Conservation (phyloP, 495 filamentous ascomycete genomes). For the Neurospora africana region DNA sequence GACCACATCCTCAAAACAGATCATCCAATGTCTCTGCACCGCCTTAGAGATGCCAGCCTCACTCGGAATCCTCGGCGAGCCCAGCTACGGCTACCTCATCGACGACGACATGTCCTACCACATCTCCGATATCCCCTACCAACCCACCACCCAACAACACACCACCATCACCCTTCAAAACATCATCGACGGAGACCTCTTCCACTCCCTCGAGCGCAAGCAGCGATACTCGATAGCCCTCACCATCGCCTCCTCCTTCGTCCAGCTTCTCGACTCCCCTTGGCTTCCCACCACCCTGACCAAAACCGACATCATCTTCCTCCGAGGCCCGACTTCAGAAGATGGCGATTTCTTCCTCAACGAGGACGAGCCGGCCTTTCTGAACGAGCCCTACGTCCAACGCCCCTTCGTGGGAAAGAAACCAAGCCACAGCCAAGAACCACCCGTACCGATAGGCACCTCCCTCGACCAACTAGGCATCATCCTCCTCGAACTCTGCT, state of each 20-base stretch:
- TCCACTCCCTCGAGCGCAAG: constrained; percentile 1
- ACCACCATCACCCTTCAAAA: constrained; percentile 8
- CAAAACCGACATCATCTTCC: constrained; percentile 6
- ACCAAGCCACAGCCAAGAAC: neutral
- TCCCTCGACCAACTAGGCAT: constrained; percentile 11
- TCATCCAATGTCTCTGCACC: neutral
- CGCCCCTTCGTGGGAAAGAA: neutral
- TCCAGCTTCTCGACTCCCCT: constrained; percentile 12
- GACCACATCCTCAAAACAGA: neutral
- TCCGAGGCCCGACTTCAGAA: neutral
- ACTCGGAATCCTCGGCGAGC: neutral
- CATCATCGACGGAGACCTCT: constrained; percentile 4
- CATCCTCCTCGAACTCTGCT: constrained; percentile 31
- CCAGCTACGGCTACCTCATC: constrained; percentile 7
- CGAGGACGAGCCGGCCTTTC: neutral
- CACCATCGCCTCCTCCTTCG: constrained; percentile 11
- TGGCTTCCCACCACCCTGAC: constrained; percentile 3
- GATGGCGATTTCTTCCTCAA: neutral
- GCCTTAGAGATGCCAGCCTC: neutral
- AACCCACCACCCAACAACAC: neutral
- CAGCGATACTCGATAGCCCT: constrained; percentile 8
- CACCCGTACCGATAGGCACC: neutral
- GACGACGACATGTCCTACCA: constrained; percentile 5
- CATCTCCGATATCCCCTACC: constrained; percentile 5
- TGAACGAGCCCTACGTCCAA: neutral